Evolutionary conservation across 495 filamentous ascomycete species (phyloP).

Genomic region (Tuber magnatum): DNA sequence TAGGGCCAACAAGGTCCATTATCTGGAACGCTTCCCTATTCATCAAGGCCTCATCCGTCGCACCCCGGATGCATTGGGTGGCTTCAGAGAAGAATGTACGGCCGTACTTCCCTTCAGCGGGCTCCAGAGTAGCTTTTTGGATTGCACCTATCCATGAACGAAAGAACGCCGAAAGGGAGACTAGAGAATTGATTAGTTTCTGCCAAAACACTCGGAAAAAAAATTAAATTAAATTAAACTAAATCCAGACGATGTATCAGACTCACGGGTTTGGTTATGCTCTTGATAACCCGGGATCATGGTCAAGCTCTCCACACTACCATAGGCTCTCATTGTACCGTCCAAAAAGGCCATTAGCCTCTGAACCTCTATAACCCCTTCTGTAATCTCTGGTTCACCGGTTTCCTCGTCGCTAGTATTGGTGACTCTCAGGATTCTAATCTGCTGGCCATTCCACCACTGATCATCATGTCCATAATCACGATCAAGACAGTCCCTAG

Average conservation of each 20-base stretch:
- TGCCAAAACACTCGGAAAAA: background rate
- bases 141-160: slow-evolving; percentile 31
- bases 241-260: background rate
- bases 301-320: slow-evolving; percentile 58
- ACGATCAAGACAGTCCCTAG: slow-evolving; percentile 46
- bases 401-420: slow-evolving; percentile 49
- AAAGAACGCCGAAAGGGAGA: slow-evolving; percentile 30
- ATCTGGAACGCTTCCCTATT: slow-evolving; percentile 25
- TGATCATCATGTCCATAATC: slow-evolving; percentile 64
- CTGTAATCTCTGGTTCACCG: slow-evolving; percentile 25
- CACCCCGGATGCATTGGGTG: slow-evolving; percentile 23
- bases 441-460: slow-evolving; percentile 77
- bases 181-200: slow-evolving; percentile 4
- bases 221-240: too few species aligned
- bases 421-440: slow-evolving; percentile 55
- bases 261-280: slow-evolving; percentile 38
- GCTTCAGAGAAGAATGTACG: slow-evolving; percentile 24
- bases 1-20: slow-evolving; percentile 14
- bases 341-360: slow-evolving; percentile 85
- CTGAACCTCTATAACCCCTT: slow-evolving; percentile 56
- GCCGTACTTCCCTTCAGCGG: slow-evolving; percentile 17
- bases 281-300: slow-evolving; percentile 45
- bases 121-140: slow-evolving; percentile 1
- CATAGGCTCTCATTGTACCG: slow-evolving; percentile 70
- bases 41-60: slow-evolving; percentile 5